Percentiles rank a stretch among this genome's conserved stretches.
phyloP scores from a whole-genome alignment of 192 early-diverging fungal genomes.

The Umbelopsis vinacea region DNA sequence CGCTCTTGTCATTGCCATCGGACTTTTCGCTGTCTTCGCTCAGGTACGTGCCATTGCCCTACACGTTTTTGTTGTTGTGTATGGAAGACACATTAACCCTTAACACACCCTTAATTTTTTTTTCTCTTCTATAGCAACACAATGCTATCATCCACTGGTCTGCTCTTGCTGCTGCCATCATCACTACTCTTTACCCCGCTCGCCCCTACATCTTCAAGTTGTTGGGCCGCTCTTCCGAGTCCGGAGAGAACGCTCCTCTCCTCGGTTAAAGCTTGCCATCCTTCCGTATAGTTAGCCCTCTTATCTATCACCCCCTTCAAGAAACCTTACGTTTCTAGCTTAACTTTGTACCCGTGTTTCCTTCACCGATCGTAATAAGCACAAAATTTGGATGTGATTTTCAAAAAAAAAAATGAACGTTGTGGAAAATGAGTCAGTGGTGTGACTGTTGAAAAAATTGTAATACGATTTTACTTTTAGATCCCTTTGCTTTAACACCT shows the following conservation, averaged over 20 bases:
- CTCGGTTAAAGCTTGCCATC: constrained; percentile 44
- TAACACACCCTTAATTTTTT: neutral
- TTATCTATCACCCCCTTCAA: neutral
- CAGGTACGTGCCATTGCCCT: neutral
- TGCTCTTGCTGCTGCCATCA: constrained; percentile 50
- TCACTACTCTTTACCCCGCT: constrained; percentile 46
- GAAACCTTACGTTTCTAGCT: no score
- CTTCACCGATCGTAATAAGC: neutral
- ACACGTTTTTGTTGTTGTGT: constrained; percentile 10
- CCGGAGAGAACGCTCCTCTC: constrained; percentile 52
- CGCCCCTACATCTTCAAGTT: constrained; percentile 45
- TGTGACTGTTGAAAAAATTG: constrained; percentile 17
- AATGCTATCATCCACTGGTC: constrained; percentile 47
- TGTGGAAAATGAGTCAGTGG: constrained; percentile 5
- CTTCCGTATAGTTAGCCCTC: neutral
- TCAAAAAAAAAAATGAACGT: no score
- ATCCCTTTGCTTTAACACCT: no score
- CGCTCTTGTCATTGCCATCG: constrained; percentile 65
- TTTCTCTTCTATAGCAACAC: constrained; percentile 27
- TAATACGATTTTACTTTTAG: neutral
- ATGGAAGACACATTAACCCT: neutral
- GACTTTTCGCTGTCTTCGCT: constrained; percentile 50
- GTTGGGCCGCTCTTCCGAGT: constrained; percentile 33
- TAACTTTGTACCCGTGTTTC: no score
- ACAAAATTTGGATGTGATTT: no score